A percentile compares a stretch with the other conserved stretches of the same genome.
Evolutionary conservation across 2,329 filamentous ascomycete genomes (phyloP).

Genomic region (Pseudopyrenochaeta lycopersici): DNA sequence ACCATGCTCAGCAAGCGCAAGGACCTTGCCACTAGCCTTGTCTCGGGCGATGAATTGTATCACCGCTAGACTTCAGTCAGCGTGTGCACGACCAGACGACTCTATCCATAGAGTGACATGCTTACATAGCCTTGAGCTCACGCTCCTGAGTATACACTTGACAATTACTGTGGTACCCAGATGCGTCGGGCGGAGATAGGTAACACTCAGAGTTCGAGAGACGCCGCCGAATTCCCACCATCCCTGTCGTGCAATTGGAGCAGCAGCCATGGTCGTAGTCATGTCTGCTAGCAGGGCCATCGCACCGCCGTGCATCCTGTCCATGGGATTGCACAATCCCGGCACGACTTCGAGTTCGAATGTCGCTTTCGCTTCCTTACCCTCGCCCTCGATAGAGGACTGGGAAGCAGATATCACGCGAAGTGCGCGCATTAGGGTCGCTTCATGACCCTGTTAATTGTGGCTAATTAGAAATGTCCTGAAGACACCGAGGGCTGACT

Average conservation of each 20-base stretch:
- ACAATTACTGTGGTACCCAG: not conserved
- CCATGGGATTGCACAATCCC: not conserved
- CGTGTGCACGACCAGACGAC: not conserved
- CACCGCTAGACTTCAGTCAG: not conserved
- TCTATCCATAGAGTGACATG: not conserved
- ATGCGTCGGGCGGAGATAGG: not conserved
- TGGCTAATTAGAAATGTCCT: not conserved
- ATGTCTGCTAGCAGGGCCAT: slow-evolving; percentile 1
- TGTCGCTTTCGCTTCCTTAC: not conserved
- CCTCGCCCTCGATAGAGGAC: not conserved
- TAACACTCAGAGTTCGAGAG: not conserved
- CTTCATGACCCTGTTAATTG: not conserved
- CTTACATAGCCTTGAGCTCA: not conserved
- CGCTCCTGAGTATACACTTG: not conserved
- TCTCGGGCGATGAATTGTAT: not conserved
- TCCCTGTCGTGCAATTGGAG: not conserved
- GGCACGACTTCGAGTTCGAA: slow-evolving; percentile 1
- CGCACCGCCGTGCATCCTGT: not conserved
- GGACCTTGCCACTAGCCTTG: not conserved
- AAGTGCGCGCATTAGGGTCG: not conserved
- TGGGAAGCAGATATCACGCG: not conserved
- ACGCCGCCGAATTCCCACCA: not conserved
- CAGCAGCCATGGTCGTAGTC: not conserved
- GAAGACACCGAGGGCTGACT: not conserved
- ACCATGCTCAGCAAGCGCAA: not conserved